phyloP scores from a whole-genome alignment of 192 early-diverging fungal species.

The Linnemannia elongata region DNA sequence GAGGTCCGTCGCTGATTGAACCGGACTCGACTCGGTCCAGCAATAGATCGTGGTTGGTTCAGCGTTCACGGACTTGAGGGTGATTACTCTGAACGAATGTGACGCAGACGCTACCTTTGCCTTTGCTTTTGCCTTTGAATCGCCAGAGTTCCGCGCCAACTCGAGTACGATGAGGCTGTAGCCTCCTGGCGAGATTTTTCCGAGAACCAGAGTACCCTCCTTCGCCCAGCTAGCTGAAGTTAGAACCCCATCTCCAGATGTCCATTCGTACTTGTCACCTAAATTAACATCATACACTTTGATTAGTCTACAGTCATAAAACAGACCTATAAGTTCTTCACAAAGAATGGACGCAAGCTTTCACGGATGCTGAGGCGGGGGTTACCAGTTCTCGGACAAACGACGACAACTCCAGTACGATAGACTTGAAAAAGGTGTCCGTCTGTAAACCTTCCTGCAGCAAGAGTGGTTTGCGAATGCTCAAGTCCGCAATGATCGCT shows the following conservation, averaged over 20 bases:
- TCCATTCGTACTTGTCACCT: slow-evolving; percentile 16
- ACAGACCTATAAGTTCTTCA: not conserved
- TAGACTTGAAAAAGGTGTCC: slow-evolving; percentile 38
- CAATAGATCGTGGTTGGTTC: slow-evolving; percentile 48
- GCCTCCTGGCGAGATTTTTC: slow-evolving; percentile 23
- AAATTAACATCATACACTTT: not conserved
- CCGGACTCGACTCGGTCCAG: slow-evolving; percentile 4
- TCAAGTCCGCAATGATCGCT: slow-evolving; percentile 24
- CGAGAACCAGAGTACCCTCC: slow-evolving; percentile 21
- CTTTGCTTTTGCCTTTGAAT: not conserved
- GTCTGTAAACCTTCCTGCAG: slow-evolving; percentile 29
- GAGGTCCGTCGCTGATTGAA: not conserved
- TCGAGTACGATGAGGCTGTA: slow-evolving; percentile 38
- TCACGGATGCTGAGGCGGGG: not conserved
- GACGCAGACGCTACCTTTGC: not conserved
- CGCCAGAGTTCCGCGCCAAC: not conserved
- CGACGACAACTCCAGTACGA: slow-evolving; percentile 31
- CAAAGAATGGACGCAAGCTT: not conserved
- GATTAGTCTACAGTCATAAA: not conserved
- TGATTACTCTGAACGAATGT: not conserved
- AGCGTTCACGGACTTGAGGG: slow-evolving; percentile 4
- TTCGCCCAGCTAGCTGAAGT: slow-evolving; percentile 30
- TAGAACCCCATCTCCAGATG: slow-evolving; percentile 2
- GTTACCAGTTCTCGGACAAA: slow-evolving; percentile 9
- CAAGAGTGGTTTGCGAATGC: slow-evolving; percentile 24